These are phyloP conservation scores for Ganoderma resinaceum DNA, from an alignment of 1,284 basidiomycete genomes.

Conservation along the genomic window DNA sequence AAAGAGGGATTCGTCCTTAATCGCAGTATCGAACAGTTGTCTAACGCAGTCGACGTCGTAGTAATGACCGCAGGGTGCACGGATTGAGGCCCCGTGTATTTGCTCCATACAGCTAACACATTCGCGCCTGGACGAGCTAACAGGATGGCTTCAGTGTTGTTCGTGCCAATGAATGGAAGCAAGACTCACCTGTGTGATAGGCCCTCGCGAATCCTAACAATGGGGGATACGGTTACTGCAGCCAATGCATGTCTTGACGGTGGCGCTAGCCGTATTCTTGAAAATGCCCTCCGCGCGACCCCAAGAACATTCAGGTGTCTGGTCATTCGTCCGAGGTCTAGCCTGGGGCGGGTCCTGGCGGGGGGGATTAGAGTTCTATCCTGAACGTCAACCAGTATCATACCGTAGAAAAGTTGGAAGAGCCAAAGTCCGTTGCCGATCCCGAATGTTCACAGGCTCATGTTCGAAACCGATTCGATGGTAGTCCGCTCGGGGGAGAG, in stretches of 20 bases:
- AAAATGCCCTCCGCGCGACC: not conserved
- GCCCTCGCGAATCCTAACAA: not conserved
- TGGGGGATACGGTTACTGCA: not conserved
- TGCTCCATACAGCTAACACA: conserved; percentile 33
- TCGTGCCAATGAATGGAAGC: not conserved
- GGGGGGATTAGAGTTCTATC: not conserved
- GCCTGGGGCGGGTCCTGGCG: not conserved
- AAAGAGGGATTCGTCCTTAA: conserved; percentile 43
- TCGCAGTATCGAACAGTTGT: conserved; percentile 41
- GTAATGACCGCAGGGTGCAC: conserved; percentile 41
- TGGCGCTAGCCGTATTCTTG: not conserved
- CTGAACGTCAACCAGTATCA: not conserved
- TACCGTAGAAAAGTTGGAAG: not conserved
- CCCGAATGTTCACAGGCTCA: not conserved
- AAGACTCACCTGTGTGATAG: not conserved
- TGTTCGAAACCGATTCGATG: not conserved
- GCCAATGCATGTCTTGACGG: not conserved
- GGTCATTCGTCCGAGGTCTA: not conserved
- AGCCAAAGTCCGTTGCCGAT: not conserved
- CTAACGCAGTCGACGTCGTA: conserved; percentile 43
- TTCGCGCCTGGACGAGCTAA: conserved; percentile 24
- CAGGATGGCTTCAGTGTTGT: not conserved
- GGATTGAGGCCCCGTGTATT: conserved; percentile 32
- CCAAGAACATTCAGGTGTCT: not conserved
- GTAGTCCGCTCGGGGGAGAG: not conserved